Evolutionary conservation across 1,139 yeast genomes (phyloP).

Genomic region (Geotrichum aggregatum): DNA sequence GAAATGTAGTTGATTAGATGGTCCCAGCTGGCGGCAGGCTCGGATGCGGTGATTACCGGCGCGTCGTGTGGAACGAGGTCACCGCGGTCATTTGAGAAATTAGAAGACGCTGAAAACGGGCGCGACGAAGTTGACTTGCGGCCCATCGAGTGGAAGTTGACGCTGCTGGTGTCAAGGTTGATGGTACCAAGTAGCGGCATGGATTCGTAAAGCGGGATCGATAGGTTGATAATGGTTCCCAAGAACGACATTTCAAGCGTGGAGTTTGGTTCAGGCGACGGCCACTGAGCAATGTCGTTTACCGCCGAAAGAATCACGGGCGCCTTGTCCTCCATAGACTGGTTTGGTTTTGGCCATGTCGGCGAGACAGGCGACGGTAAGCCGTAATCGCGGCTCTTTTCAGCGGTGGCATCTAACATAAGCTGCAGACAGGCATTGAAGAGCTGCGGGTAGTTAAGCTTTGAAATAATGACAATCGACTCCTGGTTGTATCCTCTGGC

Average conservation of each 20-base stretch:
- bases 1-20: slow-evolving; percentile 21
- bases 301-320: slow-evolving; percentile 32
- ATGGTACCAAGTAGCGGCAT: slow-evolving; percentile 21
- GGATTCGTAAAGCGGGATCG: slow-evolving; percentile 22
- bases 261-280: slow-evolving; percentile 25
- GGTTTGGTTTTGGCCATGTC: slow-evolving; percentile 25
- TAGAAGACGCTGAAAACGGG: slow-evolving; percentile 16
- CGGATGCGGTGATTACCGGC: slow-evolving; percentile 17
- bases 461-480: slow-evolving; percentile 31
- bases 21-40: slow-evolving; percentile 27
- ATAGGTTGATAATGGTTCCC: slow-evolving; percentile 25
- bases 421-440: slow-evolving; percentile 28
- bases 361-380: slow-evolving; percentile 11
- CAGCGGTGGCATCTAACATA: slow-evolving; percentile 19
- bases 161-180: slow-evolving; percentile 16
- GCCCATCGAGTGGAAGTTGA: slow-evolving; percentile 16
- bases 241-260: slow-evolving; percentile 29
- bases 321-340: slow-evolving; percentile 27
- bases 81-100: slow-evolving; percentile 9
- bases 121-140: background rate
- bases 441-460: slow-evolving; percentile 27
- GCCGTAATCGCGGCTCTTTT: background rate
- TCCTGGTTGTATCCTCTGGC: slow-evolving; percentile 33
- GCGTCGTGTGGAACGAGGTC: background rate
- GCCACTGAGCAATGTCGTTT: slow-evolving; percentile 32